These are phyloP conservation scores for Phytopythium montanum DNA, from an alignment of 352 stramenopile genomes.

Conservation along the genomic window DNA sequence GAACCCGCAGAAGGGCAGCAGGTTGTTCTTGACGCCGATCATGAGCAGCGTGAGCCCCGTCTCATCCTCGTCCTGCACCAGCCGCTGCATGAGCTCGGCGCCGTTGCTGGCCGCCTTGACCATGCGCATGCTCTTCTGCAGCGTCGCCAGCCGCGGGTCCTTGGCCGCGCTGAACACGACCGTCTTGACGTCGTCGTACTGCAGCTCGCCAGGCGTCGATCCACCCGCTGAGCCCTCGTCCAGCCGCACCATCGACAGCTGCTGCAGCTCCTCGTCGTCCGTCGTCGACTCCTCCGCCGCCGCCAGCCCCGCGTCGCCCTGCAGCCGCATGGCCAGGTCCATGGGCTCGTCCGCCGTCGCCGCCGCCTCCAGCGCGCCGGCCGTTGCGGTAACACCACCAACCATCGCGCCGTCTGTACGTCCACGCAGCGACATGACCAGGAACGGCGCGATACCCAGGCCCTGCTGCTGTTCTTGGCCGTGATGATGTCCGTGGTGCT, in stretches of 20 bases:
- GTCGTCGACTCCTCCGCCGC: conserved; percentile 68
- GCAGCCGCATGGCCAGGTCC: conserved; percentile 18
- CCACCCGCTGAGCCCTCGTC: conserved; percentile 29
- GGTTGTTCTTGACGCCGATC: conserved; percentile 66
- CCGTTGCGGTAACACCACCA: conserved; percentile 7
- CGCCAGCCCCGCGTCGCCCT: conserved; percentile 1
- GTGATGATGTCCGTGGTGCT: background rate
- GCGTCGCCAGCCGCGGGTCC: conserved; percentile 40
- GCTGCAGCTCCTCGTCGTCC: conserved; percentile 74
- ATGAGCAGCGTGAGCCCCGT: conserved; percentile 83
- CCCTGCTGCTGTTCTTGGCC: background rate
- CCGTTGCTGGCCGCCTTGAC: conserved; percentile 49
- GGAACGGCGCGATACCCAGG: conserved; percentile 33
- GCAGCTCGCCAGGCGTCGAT: conserved; percentile 41
- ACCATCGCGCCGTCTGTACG: conserved; percentile 11
- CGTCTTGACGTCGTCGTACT: conserved; percentile 54
- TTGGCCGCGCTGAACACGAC: conserved; percentile 59
- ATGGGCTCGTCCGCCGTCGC: conserved; percentile 27
- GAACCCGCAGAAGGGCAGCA: conserved; percentile 50
- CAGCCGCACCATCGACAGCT: conserved; percentile 55
- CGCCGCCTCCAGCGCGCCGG: conserved; percentile 19
- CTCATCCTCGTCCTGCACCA: conserved; percentile 66
- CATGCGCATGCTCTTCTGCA: conserved; percentile 61
- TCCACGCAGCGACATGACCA: conserved; percentile 19
- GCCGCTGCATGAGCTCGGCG: conserved; percentile 39